Evolutionary conservation across 192 early-diverging fungal species (phyloP).

Genomic region (Mortierella hygrophila): DNA sequence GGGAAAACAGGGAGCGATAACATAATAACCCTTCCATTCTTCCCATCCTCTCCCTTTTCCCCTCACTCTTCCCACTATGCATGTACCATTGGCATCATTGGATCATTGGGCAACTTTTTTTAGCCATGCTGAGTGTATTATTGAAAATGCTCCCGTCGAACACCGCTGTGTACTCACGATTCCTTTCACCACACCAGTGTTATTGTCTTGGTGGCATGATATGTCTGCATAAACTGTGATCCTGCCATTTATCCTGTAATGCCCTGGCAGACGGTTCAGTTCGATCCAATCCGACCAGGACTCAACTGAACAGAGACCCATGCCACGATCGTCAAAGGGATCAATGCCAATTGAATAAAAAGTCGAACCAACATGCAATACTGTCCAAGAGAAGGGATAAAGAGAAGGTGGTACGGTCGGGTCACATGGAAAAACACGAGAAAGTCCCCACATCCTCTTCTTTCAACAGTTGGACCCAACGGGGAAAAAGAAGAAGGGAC

Average conservation of each 20-base stretch:
- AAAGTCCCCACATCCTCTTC: background rate
- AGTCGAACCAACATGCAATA: background rate
- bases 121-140: background rate
- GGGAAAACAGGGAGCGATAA: background rate
- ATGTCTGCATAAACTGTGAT: background rate
- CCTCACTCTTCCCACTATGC: background rate
- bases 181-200: background rate
- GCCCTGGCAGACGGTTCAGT: background rate
- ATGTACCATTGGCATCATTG: constrained; percentile 1
- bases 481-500: constrained; percentile 1
- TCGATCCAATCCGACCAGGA: background rate
- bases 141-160: background rate
- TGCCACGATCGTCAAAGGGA: background rate
- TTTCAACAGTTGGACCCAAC: background rate
- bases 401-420: background rate
- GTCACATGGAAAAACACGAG: background rate
- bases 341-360: background rate
- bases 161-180: background rate
- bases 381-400: background rate
- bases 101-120: background rate
- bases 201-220: background rate
- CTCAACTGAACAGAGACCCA: background rate
- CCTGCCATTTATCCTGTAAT: background rate
- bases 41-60: background rate
- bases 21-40: background rate